Percentiles rank a stretch among this genome's conserved stretches.
Conservation (phyloP, 2,329 filamentous ascomycete genomes). For the Fusarium sp. region DNA sequence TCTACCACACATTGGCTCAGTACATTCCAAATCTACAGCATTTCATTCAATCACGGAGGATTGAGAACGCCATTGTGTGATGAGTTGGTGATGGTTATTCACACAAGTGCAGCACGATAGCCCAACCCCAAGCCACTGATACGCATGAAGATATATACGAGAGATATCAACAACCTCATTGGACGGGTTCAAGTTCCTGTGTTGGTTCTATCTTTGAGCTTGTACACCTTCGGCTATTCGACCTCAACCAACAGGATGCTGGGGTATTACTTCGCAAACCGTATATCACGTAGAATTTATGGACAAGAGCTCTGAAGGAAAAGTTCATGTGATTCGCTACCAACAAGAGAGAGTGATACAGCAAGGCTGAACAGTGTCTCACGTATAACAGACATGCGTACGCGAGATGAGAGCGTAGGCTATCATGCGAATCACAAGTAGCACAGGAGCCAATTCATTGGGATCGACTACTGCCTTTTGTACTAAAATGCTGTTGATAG, state of each 20-base stretch:
- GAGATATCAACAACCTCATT: not conserved
- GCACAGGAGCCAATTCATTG: constrained; percentile 6
- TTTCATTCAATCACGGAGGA: constrained; percentile 6
- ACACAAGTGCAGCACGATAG: constrained; percentile 7
- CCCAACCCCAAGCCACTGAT: constrained; percentile 17
- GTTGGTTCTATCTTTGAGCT: not conserved
- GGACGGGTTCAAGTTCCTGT: not conserved
- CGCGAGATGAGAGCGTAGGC: constrained; percentile 5
- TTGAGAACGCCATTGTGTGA: constrained; percentile 19
- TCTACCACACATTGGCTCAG: not conserved
- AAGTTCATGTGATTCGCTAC: not conserved
- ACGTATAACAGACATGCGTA: not conserved
- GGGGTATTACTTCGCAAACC: not conserved
- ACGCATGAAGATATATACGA: not conserved
- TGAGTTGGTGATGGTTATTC: constrained; percentile 8
- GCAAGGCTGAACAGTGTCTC: constrained; percentile 17
- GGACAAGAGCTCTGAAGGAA: not conserved
- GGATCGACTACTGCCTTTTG: not conserved
- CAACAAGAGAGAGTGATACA: not conserved
- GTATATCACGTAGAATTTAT: not conserved
- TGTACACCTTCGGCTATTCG: constrained; percentile 17
- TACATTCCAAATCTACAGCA: constrained; percentile 2
- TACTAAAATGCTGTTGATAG: constrained; percentile 21
- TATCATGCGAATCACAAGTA: not conserved
- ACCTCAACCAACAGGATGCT: not conserved